These are phyloP conservation scores for Trypanosoma theileri DNA, from an alignment of 208 protist species.

Conservation along the genomic window DNA sequence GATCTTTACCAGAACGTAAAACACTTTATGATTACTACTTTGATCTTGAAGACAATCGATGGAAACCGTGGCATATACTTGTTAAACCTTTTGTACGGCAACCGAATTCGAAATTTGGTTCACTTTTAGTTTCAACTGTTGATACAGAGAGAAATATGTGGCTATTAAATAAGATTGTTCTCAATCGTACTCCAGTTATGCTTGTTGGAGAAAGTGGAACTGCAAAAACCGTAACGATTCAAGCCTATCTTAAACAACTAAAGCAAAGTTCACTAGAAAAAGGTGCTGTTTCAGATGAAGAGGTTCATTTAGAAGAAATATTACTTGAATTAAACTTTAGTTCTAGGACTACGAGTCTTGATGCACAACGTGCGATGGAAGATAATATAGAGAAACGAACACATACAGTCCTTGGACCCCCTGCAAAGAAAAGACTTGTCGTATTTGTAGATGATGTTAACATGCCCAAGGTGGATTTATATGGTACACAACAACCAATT, in stretches of 20 bases:
- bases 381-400: constrained; percentile 97
- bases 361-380: constrained; percentile 96
- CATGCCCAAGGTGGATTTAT: constrained; percentile 98
- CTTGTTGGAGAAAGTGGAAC: constrained; percentile 98
- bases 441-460: constrained; percentile 99
- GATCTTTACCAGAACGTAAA: constrained; percentile 86
- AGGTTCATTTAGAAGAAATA: constrained; percentile 87
- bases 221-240: constrained; percentile 98
- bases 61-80: constrained; percentile 95
- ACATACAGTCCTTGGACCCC: constrained; percentile 94
- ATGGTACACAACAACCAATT: constrained; percentile 99
- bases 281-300: constrained; percentile 38
- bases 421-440: constrained; percentile 95
- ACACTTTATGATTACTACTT: constrained; percentile 98
- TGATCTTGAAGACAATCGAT: constrained; percentile 90
- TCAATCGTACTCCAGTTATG: constrained; percentile 91
- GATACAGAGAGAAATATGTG: constrained; percentile 98
- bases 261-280: constrained; percentile 64
- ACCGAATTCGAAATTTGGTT: constrained; percentile 90
- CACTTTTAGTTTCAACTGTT: constrained; percentile 97
- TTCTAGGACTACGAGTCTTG: constrained; percentile 94
- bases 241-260: constrained; percentile 92
- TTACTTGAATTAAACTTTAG: constrained; percentile 97
- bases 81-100: constrained; percentile 92
- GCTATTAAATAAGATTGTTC: constrained; percentile 94